Base-by-base conservation (phyloP, 1,284 basidiomycete genomes). In the Melampsora larici-populina region DNA sequence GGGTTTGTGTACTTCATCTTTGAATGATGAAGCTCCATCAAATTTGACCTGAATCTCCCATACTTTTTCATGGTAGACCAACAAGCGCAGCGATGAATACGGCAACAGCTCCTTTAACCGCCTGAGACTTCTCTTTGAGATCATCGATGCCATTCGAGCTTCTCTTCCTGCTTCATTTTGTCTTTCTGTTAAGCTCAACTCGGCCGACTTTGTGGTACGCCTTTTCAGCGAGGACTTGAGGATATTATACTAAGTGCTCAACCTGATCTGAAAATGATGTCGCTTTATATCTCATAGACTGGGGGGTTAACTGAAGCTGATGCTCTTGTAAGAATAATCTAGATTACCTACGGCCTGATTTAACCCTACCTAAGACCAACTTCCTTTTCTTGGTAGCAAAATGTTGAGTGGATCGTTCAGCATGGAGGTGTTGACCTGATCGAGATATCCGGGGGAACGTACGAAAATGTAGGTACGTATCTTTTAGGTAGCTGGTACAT, bases 361-460 rank as follows among this genome's bases (percentile, higher is more conserved):
- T 29, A 1, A 8, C 7, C 7, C 4, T 24, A n/a, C n/a, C 21
- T 24, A 8, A 21, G 33, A 3, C n/a, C 63, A 40, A 49, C 8
- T 55, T 13, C 31, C 31, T 33, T 70, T 7, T 51, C 24, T 33
- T 18, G 24, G 7, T 40, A 70, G 68, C 33, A 72, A 51, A 60
- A 72, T 72, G 55, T 72, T 13, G 55, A 48, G 29, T 31, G 18
- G 51, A 72, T 72, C 46, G 55, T 63, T 15, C 24, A 40, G n/a
- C 51, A 63, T 63, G 70, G 70, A 7, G 62, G 70, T 9, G 26
- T 73, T 43, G 70, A 73, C 40, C 48, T 73, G 26, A 73, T 73
- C 18, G 60, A 73, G 49, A 73, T 73, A 46, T 73, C 70, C n/a
- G 70, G 70, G 21, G 70, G 70, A 8, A 73, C 70, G 18, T 64